Evolutionary conservation across 202 grass and related monocot species (phyloP).

Genomic region (Dendrocalamus latiflorus): DNA sequence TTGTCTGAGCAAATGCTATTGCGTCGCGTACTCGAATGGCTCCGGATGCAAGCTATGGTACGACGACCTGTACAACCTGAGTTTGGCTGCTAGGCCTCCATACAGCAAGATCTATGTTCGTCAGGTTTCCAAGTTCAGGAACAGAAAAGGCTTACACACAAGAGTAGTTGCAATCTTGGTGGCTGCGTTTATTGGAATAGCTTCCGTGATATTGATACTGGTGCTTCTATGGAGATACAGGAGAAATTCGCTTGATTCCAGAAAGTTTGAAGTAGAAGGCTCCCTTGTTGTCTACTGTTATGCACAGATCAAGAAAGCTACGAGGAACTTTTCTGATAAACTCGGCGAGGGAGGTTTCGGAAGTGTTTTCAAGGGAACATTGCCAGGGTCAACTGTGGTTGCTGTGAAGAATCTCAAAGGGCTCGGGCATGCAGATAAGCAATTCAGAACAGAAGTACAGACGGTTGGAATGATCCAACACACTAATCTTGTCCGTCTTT

Average conservation of each 20-base stretch:
- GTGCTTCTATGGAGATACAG: slow-evolving; percentile 26
- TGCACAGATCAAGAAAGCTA: slow-evolving; percentile 44
- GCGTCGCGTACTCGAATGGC: slow-evolving; percentile 36
- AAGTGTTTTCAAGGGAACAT: slow-evolving; percentile 57
- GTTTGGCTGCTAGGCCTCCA: slow-evolving; percentile 15
- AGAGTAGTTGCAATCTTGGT: too few relatives aligned
- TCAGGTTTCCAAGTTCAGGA: too few relatives aligned
- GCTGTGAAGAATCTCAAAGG: slow-evolving; percentile 60
- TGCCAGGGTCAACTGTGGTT: slow-evolving; percentile 24
- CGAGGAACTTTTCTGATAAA: slow-evolving; percentile 55
- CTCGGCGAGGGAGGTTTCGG: slow-evolving; percentile 62
- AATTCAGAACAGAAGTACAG: slow-evolving; percentile 67
- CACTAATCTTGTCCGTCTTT: too few relatives aligned
- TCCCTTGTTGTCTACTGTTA: slow-evolving; percentile 39
- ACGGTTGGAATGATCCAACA: too few relatives aligned
- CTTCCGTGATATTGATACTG: neutral
- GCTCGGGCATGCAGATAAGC: slow-evolving; percentile 40
- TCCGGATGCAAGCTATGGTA: slow-evolving; percentile 54
- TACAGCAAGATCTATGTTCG: too few relatives aligned
- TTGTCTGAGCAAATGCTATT: slow-evolving; percentile 54
- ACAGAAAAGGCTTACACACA: too few relatives aligned
- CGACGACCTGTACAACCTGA: slow-evolving; percentile 40
- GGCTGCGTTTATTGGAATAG: too few relatives aligned
- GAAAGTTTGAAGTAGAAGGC: slow-evolving; percentile 19
- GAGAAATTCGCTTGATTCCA: slow-evolving; percentile 5